Percentiles rank a stretch among this genome's conserved stretches.
Conservation (phyloP, 371 early-diverging fungal species). For the Batrachochytrium dendrobatidis region DNA sequence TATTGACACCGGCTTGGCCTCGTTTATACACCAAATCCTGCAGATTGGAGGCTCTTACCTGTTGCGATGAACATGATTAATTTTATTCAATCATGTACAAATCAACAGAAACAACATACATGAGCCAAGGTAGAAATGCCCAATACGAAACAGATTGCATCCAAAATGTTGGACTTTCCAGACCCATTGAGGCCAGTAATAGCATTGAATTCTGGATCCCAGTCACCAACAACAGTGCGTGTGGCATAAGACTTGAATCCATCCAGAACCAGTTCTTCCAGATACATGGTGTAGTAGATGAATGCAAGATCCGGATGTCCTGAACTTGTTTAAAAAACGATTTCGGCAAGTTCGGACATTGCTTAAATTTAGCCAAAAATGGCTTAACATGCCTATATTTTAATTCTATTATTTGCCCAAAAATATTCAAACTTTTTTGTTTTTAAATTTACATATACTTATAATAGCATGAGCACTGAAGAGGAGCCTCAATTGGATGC, state of each 20-base stretch:
- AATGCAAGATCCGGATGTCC: neutral
- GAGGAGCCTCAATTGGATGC: too few species aligned
- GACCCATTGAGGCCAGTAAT: slow-evolving; percentile 99
- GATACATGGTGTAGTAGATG: slow-evolving; percentile 76
- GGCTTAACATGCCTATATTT: too few species aligned
- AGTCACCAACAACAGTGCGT: slow-evolving; percentile 88
- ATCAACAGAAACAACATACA: slow-evolving; percentile 34
- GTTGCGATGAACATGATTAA: neutral
- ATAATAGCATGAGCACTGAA: too few species aligned
- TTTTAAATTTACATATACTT: too few species aligned
- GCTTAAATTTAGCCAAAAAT: too few species aligned
- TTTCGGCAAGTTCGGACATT: too few species aligned
- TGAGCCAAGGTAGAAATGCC: slow-evolving; percentile 88
- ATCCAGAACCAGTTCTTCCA: slow-evolving; percentile 93
- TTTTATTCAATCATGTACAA: neutral
- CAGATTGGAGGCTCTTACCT: slow-evolving; percentile 90
- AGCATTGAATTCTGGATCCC: slow-evolving; percentile 97
- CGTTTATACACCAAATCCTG: slow-evolving; percentile 97
- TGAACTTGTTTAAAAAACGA: slow-evolving; percentile 5
- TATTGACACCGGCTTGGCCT: slow-evolving; percentile 94
- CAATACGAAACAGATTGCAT: slow-evolving; percentile 98
- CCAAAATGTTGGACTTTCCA: slow-evolving; percentile 99
- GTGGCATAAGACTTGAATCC: slow-evolving; percentile 97
- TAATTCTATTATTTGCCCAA: too few species aligned
- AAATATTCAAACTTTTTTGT: too few species aligned